Percentiles rank a stretch among this genome's conserved stretches.
Conservation (phyloP, 2,329 filamentous ascomycete genomes). For the Talaromyces sp. region DNA sequence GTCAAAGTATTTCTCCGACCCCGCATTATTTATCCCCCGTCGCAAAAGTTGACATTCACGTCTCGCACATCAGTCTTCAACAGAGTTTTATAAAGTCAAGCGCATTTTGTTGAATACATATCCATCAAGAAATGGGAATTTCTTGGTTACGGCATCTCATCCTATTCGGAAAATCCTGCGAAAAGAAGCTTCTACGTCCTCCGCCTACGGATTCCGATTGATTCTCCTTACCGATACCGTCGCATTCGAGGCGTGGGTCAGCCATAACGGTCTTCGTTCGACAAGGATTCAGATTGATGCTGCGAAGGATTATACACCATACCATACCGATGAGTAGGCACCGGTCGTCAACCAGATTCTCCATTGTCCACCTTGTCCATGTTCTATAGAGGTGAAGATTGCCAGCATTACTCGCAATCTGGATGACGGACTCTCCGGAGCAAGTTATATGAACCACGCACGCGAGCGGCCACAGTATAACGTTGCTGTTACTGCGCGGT, state of each 20-base stretch:
- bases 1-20: conserved; percentile 21
- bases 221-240: not conserved
- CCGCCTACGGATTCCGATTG: not conserved
- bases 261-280: not conserved
- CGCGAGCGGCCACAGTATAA: not conserved
- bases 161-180: not conserved
- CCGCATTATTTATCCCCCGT: conserved; percentile 7
- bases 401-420: not conserved
- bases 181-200: not conserved
- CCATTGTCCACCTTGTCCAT: not conserved
- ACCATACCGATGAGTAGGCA: not conserved
- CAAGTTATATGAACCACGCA: not conserved
- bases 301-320: not conserved
- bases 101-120: not conserved
- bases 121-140: not conserved
- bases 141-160: not conserved
- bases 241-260: not conserved
- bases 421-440: not conserved
- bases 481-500: not conserved
- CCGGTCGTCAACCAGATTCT: too few species aligned
- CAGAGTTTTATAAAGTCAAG: too few species aligned
- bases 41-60: not conserved
- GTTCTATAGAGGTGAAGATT: not conserved
- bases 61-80: not conserved
- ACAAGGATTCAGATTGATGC: too few species aligned